A percentile compares a stretch with the other conserved stretches of the same genome.
Conservation (phyloP, 2,329 filamentous ascomycete species). For the Xylariaceae sp. region DNA sequence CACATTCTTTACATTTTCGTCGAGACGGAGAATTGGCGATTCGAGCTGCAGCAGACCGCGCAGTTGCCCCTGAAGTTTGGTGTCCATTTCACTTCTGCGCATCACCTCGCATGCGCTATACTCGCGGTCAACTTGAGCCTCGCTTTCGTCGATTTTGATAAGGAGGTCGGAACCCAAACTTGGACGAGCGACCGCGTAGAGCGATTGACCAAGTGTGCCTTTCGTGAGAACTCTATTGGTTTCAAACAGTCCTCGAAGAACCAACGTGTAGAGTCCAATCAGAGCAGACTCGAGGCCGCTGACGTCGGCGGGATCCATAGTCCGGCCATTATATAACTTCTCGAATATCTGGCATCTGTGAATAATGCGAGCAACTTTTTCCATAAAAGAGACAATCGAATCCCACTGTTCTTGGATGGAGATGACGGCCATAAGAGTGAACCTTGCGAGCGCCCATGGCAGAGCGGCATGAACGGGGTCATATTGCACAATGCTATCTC, state of each 20-base stretch:
- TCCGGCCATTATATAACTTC: constrained; percentile 9
- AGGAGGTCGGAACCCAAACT: background rate
- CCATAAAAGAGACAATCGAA: constrained; percentile 1
- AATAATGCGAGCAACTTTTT: constrained; percentile 5
- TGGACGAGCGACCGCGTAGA: constrained; percentile 1
- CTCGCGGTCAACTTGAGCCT: constrained; percentile 1
- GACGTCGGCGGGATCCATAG: background rate
- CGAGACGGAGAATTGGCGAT: constrained; percentile 4
- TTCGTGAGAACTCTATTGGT: constrained; percentile 3
- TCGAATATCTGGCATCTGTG: constrained; percentile 12
- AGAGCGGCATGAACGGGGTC: constrained; percentile 1
- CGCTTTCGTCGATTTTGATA: background rate
- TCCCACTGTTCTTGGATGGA: constrained; percentile 3
- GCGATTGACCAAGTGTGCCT: no score
- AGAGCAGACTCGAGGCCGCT: constrained; percentile 9
- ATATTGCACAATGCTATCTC: constrained; percentile 12
- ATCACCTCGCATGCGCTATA: constrained; percentile 1
- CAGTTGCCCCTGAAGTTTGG: constrained; percentile 2
- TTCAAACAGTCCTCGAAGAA: constrained; percentile 7
- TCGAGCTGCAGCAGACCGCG: constrained; percentile 1
- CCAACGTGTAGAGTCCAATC: constrained; percentile 5
- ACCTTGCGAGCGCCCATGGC: constrained; percentile 1
- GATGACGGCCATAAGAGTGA: constrained; percentile 4
- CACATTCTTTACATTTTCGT: constrained; percentile 4
- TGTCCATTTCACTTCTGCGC: background rate